Conservation (phyloP, 805 yeast species). For the Yamadazyma ubonensis region DNA sequence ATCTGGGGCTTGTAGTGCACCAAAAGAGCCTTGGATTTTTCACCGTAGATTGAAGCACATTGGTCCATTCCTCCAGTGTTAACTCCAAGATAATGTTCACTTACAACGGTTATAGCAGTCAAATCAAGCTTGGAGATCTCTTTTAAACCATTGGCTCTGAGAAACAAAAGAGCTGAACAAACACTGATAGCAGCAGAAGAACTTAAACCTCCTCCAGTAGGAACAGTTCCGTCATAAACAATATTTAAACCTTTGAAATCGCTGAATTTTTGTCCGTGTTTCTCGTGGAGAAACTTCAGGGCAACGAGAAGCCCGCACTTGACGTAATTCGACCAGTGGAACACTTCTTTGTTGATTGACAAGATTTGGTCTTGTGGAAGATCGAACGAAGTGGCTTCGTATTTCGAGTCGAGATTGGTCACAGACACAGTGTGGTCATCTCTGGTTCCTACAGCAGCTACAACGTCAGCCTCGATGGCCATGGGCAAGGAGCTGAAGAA, state of each 20-base stretch:
- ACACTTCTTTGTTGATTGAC: constrained; percentile 47
- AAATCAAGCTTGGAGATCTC: constrained; percentile 49
- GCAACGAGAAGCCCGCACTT: constrained; percentile 65
- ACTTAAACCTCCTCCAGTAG: constrained; percentile 70
- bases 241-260: constrained; percentile 50
- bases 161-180: constrained; percentile 56
- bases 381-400: constrained; percentile 34
- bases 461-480: constrained; percentile 65
- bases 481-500: constrained; percentile 68
- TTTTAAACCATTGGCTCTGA: constrained; percentile 49
- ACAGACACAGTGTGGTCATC: constrained; percentile 20
- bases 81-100: constrained; percentile 72
- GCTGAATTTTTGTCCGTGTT: constrained; percentile 24
- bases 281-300: constrained; percentile 41
- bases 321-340: constrained; percentile 69
- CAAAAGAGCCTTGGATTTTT: constrained; percentile 53
- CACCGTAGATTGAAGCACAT: constrained; percentile 68
- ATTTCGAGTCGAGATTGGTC: constrained; percentile 33
- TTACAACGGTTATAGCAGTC: constrained; percentile 58
- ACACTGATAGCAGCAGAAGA: constrained; percentile 74
- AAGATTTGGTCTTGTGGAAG: constrained; percentile 44
- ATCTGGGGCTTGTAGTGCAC: constrained; percentile 62
- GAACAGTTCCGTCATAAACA: constrained; percentile 62
- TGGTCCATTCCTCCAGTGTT: constrained; percentile 83
- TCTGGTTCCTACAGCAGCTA: constrained; percentile 47